Percentiles rank a stretch among this genome's conserved stretches.
Evolutionary conservation across 495 filamentous ascomycete genomes (phyloP).

Genomic region (Lophiotrema nucula): DNA sequence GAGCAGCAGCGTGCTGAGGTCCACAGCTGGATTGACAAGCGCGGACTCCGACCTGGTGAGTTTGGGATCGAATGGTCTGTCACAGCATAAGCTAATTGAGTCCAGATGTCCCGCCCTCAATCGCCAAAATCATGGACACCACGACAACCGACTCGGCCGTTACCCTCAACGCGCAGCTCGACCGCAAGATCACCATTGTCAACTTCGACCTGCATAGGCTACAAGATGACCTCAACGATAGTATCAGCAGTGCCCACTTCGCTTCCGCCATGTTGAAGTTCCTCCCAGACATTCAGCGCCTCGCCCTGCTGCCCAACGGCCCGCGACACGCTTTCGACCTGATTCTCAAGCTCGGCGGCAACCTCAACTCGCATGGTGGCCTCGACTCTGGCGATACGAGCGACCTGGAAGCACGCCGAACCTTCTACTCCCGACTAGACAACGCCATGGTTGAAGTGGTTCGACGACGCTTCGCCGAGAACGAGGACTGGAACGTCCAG

Average conservation of each 20-base stretch:
- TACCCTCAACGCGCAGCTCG: constrained; percentile 52
- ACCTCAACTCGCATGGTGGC: constrained; percentile 51
- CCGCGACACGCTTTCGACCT: constrained; percentile 51
- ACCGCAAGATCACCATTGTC: constrained; percentile 55
- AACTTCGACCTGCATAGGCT: constrained; percentile 56
- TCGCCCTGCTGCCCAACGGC: constrained; percentile 45
- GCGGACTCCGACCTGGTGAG: constrained; percentile 51
- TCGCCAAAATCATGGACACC: constrained; percentile 50
- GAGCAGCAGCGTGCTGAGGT: constrained; percentile 50
- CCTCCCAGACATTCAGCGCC: constrained; percentile 48
- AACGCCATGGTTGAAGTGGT: constrained; percentile 50
- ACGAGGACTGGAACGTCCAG: constrained; percentile 48
- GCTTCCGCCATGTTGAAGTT: constrained; percentile 50
- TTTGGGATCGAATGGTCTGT: not conserved
- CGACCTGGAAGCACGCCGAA: constrained; percentile 43
- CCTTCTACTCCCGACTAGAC: constrained; percentile 48
- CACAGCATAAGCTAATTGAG: too few relatives aligned
- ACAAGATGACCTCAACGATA: constrained; percentile 52
- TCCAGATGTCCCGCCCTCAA: constrained; percentile 53
- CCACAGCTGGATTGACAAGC: constrained; percentile 53
- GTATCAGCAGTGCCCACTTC: constrained; percentile 44
- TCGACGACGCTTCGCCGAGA: constrained; percentile 41
- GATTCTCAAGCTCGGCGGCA: constrained; percentile 53
- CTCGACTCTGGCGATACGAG: constrained; percentile 48
- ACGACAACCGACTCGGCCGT: constrained; percentile 42